phyloP scores from a whole-genome alignment of 306 rosid genomes.

The Citrullus colocynthis region DNA sequence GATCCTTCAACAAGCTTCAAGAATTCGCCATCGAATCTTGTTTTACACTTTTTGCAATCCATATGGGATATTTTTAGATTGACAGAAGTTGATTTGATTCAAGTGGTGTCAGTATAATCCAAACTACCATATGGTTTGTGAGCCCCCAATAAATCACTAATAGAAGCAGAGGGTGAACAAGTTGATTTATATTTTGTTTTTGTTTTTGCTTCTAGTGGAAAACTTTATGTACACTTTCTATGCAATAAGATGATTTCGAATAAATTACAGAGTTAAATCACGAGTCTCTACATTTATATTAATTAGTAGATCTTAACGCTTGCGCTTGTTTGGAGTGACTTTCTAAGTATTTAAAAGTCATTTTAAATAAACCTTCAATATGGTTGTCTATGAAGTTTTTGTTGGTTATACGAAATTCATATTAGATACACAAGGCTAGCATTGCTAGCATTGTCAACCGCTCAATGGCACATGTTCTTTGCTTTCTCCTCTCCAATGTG shows the following conservation, averaged over 20 bases:
- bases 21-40: not conserved
- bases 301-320: not conserved
- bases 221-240: not conserved
- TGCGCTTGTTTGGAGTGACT: no score
- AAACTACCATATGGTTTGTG: not conserved
- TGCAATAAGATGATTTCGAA: not conserved
- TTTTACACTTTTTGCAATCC: not conserved
- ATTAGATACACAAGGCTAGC: not conserved
- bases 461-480: not conserved
- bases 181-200: not conserved
- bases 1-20: constrained; percentile 14
- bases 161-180: not conserved
- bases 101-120: not conserved
- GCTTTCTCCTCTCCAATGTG: not conserved
- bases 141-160: not conserved
- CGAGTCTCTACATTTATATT: not conserved
- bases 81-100: not conserved
- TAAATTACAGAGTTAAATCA: not conserved
- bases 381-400: not conserved
- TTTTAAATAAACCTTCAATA: not conserved
- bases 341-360: not conserved
- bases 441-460: not conserved
- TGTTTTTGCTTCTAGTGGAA: not conserved
- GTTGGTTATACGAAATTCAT: not conserved
- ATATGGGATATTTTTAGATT: not conserved